Base-by-base conservation (phyloP, 2,329 filamentous ascomycete species). In the Coniochaeta pulveracea region DNA sequence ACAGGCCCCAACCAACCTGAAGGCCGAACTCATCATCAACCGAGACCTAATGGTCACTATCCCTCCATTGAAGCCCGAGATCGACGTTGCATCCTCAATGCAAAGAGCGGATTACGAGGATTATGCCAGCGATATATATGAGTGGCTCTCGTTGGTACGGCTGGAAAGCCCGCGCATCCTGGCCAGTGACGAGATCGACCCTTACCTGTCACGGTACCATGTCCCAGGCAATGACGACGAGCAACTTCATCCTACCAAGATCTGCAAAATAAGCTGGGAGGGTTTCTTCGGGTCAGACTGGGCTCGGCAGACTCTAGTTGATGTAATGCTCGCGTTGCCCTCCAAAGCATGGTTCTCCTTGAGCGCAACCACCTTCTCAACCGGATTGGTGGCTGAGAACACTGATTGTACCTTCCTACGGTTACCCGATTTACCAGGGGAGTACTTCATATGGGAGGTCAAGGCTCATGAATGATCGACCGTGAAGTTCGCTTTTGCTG, bases 141-240 rank as follows among this genome's bases (percentile, higher is more conserved):
- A 91, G 55, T 91, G 80, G 77, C 49, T 89, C 1, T 76, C 76
- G 6, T 40, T 93, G n/a, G 50, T 79, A 5, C 65, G 69, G 9
- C 61, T 86, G 1, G 57, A 63, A 8, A 85, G 80, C 36, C 73
- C 78, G n/a, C 65, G 82, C 16, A 50, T 88, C 12, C 46, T 54
- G 9, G 50, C 56, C 4, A 50, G 49, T 8, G 80, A 88, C 51
- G 50, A 48, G 5, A 66, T 85, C 19, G 79, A 89, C 52, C 58
- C 72, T 0, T 83, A 79, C 47, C 57, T 91, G 3, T 80, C 75
- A 17, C 68, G 76, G 15, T 89, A 89, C 50, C 53, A 60, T 9
- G 60, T 72, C 2, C 78, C 80, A 2, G 57, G 58, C 3, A 50
- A 50, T 5, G 18, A 42, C 2, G 43, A 44, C 3, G 42, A 45